A percentile compares a stretch with the other conserved stretches of the same genome.
Evolutionary conservation across 352 stramenopile genomes (phyloP).

Genomic region (Aphanomyces invadans): DNA sequence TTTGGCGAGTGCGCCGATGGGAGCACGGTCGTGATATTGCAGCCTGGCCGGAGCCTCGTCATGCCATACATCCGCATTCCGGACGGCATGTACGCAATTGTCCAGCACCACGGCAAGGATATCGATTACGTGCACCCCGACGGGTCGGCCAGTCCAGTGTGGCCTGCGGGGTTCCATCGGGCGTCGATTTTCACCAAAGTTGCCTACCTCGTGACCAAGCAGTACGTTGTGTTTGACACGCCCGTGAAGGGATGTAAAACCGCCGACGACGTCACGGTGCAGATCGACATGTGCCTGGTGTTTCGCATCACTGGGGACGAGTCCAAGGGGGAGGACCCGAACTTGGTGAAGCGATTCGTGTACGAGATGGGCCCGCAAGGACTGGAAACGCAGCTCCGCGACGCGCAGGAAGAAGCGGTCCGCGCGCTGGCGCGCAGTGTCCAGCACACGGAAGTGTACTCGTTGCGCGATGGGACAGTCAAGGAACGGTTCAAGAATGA

Average conservation of each 20-base stretch:
- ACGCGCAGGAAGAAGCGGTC: conserved; percentile 77
- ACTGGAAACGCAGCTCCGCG: conserved; percentile 75
- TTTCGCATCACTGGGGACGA: conserved; percentile 85
- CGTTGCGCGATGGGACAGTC: conserved; percentile 66
- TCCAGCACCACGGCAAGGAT: conserved; percentile 78
- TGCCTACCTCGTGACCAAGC: conserved; percentile 82
- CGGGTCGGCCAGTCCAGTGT: conserved; percentile 45
- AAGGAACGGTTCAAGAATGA: conserved; percentile 50
- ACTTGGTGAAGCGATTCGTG: conserved; percentile 80
- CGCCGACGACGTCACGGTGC: conserved; percentile 77
- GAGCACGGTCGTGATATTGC: conserved; percentile 76
- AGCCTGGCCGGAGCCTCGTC: conserved; percentile 45
- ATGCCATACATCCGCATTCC: conserved; percentile 82
- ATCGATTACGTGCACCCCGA: conserved; percentile 45
- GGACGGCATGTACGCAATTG: conserved; percentile 82
- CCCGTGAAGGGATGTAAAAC: conserved; percentile 87
- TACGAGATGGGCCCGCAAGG: conserved; percentile 80
- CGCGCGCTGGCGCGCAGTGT: conserved; percentile 73
- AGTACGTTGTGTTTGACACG: conserved; percentile 82
- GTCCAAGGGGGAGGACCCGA: conserved; percentile 70
- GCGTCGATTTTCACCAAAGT: conserved; percentile 72
- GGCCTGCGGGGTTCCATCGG: conserved; percentile 71
- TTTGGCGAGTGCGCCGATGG: conserved; percentile 76
- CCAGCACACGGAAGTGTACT: conserved; percentile 84
- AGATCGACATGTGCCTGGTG: conserved; percentile 83